A percentile compares a stretch with the other conserved stretches of the same genome.
These are phyloP conservation scores for Daldinia sp. DNA, from an alignment of 2,329 filamentous ascomycete species.

Conservation along the genomic window DNA sequence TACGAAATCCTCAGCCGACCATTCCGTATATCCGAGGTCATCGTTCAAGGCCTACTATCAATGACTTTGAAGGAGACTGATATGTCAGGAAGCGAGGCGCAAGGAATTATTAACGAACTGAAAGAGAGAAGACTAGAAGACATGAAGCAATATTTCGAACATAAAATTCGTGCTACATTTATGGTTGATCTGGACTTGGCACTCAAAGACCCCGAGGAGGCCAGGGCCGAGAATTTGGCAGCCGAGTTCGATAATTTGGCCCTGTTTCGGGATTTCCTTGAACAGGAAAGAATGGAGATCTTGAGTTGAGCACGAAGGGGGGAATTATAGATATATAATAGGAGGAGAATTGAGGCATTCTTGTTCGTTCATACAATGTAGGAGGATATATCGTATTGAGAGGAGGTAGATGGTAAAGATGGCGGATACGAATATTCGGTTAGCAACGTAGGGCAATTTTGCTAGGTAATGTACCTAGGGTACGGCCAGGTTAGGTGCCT, in stretches of 20 bases:
- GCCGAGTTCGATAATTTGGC: constrained; percentile 47
- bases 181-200: constrained; percentile 51
- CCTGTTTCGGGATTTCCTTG: constrained; percentile 47
- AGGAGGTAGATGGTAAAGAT: no score
- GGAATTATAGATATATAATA: not conserved
- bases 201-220: constrained; percentile 47
- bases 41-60: constrained; percentile 48
- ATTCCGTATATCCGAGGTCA: constrained; percentile 49
- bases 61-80: constrained; percentile 48
- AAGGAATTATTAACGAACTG: constrained; percentile 45
- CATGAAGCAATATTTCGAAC: constrained; percentile 34
- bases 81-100: constrained; percentile 45
- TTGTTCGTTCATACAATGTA: no score
- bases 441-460: no score
- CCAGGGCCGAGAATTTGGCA: constrained; percentile 48
- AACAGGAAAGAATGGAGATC: constrained; percentile 24
- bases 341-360: not conserved
- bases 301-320: not conserved
- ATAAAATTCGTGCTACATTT: constrained; percentile 48
- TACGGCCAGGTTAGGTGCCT: no score
- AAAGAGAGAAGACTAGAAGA: constrained; percentile 37
- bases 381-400: no score
- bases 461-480: no score
- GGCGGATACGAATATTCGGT: no score
- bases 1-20: constrained; percentile 49